Evolutionary conservation across 768 basidiomycete genomes (phyloP), one percentile per base, ranked within the genome.

Genomic region (Mycena rosella): DNA sequence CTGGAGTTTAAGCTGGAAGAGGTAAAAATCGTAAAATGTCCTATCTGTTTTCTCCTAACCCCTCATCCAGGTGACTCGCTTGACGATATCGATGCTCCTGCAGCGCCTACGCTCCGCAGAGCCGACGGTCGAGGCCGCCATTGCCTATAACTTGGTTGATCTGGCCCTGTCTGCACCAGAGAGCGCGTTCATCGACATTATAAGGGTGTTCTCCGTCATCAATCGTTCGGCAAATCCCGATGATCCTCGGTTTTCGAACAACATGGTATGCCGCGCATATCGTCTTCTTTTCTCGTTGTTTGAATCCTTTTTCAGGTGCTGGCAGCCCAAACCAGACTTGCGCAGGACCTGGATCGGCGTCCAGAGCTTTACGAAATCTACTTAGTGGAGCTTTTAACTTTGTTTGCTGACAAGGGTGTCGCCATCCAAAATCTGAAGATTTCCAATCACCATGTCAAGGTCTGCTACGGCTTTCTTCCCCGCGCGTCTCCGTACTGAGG

Each of bases 351-450:
- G 29, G 79, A 85, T 72, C 85, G 86, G 44, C 86, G 93, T 40
- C 88, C 93, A 5, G 94, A 96, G 71, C 84, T 95, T 17, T 94
- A 92, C 71, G 88, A 90, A 60, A 81, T 85, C 7, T 98, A 96
- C 76, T 81, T 98, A 13, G 81, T 88, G n/a, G 96, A 98, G 75
- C 83, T 97, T 11, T 83, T 98, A 44, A 87, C 89, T 0, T 83
- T 98, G 18, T 98, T 97, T 76, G 88, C 90, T 7, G 96, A 98
- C 74, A 96, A 96, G 78, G 95, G 95, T 24, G 88, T 96, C 15
- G 91, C 91, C 8, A 94, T 97, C 32, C 96, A 98, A 77, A 94
- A 95, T 74, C 77, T 89, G 20, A 91, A 91, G 56, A 86, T 89
- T 4, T 82, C 87, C 2, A 89, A 90, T 68, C 87, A 87, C 63